phyloP scores from a whole-genome alignment of 768 basidiomycete species.

The Pholiota conissans region DNA sequence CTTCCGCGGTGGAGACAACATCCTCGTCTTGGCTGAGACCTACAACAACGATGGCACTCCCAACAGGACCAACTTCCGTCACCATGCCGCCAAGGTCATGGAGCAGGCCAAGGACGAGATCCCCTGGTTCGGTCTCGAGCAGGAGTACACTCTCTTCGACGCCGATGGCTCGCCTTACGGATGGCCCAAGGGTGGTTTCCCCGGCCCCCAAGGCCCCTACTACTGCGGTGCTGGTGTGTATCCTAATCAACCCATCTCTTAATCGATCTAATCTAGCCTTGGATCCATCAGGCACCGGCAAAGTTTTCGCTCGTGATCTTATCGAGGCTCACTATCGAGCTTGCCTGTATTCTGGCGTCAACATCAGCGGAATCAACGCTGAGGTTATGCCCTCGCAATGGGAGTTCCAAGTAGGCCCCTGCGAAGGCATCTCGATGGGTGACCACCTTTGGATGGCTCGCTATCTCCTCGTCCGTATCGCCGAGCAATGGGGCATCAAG shows the following conservation, averaged over 20 bases:
- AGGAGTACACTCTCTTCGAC: slow-evolving; percentile 98
- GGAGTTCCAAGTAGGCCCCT: slow-evolving; percentile 99
- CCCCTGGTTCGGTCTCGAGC: slow-evolving; percentile 99
- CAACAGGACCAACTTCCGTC: slow-evolving; percentile 94
- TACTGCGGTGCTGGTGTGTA: slow-evolving; percentile 95
- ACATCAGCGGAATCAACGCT: slow-evolving; percentile 99
- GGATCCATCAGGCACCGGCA: slow-evolving; percentile 76
- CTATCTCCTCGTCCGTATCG: slow-evolving; percentile 92
- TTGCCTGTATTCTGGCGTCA: slow-evolving; percentile 92
- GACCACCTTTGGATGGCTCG: slow-evolving; percentile 99
- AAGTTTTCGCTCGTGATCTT: slow-evolving; percentile 97
- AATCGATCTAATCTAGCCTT: slow-evolving; percentile 16
- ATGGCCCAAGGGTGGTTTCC: slow-evolving; percentile 99
- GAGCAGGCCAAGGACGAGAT: slow-evolving; percentile 76
- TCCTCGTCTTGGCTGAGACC: slow-evolving; percentile 93
- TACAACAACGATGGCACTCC: slow-evolving; percentile 99
- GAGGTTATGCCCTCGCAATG: slow-evolving; percentile 99
- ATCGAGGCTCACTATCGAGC: slow-evolving; percentile 99
- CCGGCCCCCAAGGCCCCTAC: slow-evolving; percentile 98
- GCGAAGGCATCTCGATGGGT: slow-evolving; percentile 97
- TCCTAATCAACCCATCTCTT: background rate
- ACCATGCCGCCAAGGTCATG: slow-evolving; percentile 94
- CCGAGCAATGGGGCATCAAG: slow-evolving; percentile 96
- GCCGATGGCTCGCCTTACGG: slow-evolving; percentile 87
- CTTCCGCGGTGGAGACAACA: slow-evolving; percentile 98